Evolutionary conservation across 2,329 filamentous ascomycete genomes (phyloP).

Genomic region (Fusarium oxysporum): DNA sequence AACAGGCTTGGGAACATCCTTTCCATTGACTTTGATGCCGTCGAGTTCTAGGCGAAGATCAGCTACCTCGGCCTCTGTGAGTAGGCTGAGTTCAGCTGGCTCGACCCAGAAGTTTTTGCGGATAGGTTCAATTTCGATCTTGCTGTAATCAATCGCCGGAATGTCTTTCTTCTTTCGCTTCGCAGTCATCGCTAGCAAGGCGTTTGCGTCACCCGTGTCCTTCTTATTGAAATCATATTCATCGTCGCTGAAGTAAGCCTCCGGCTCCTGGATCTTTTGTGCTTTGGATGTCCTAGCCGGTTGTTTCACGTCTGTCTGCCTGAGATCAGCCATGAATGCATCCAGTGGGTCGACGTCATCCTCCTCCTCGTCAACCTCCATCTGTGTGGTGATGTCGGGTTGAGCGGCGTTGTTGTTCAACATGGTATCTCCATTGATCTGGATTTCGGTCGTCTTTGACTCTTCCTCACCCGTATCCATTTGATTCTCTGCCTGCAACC

Average conservation of each 20-base stretch:
- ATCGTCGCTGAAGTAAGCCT: slow-evolving; percentile 90
- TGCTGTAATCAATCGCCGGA: slow-evolving; percentile 86
- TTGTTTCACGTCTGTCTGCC: slow-evolving; percentile 63
- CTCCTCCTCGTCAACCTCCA: slow-evolving; percentile 70
- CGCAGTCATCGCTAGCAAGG: slow-evolving; percentile 65
- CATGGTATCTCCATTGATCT: slow-evolving; percentile 46
- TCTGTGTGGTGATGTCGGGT: slow-evolving; percentile 54
- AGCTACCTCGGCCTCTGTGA: slow-evolving; percentile 86
- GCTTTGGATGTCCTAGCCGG: slow-evolving; percentile 49
- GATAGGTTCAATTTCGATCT: slow-evolving; percentile 86
- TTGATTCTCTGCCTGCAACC: slow-evolving; percentile 65
- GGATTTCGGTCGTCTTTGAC: slow-evolving; percentile 40
- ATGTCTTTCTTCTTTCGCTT: slow-evolving; percentile 95
- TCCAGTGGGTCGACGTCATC: slow-evolving; percentile 91
- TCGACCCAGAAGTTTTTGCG: slow-evolving; percentile 96
- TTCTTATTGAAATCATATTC: slow-evolving; percentile 70
- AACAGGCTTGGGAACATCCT: slow-evolving; percentile 91
- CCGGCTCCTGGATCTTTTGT: slow-evolving; percentile 74
- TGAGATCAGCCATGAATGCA: slow-evolving; percentile 89
- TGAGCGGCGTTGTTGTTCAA: slow-evolving; percentile 42
- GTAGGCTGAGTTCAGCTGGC: slow-evolving; percentile 81
- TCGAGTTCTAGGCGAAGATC: slow-evolving; percentile 89
- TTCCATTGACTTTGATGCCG: slow-evolving; percentile 92
- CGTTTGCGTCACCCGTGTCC: slow-evolving; percentile 59
- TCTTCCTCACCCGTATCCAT: slow-evolving; percentile 57